Percentiles rank a stretch among this genome's conserved stretches.
Conservation (phyloP, 192 early-diverging fungal genomes). For the Backusella parvicylindrica region DNA sequence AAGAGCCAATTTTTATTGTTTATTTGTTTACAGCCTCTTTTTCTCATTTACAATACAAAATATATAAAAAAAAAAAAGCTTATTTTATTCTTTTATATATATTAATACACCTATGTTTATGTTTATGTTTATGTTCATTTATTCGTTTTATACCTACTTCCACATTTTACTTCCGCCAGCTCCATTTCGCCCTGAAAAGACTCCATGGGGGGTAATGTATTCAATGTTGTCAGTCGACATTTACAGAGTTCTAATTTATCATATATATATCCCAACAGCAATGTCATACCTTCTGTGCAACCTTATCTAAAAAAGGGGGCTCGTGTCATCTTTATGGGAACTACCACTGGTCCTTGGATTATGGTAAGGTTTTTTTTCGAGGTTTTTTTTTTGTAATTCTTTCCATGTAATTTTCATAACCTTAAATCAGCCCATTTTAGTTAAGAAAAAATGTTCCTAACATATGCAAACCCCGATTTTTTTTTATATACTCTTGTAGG, state of each 20-base stretch:
- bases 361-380: constrained; percentile 1
- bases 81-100: not conserved
- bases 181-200: constrained; percentile 15
- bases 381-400: not conserved
- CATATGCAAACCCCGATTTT: not conserved
- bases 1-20: not conserved
- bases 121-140: not conserved
- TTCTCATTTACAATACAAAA: not conserved
- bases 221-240: not conserved
- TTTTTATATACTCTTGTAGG: not conserved
- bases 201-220: constrained; percentile 6
- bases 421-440: not conserved
- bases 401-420: not conserved
- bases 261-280: constrained; percentile 7
- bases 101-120: not conserved
- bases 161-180: not conserved
- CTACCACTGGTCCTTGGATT: constrained; percentile 10
- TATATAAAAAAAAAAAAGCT: not conserved
- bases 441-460: not conserved
- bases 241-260: not conserved
- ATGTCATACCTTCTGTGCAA: not conserved
- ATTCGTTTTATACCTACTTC: not conserved
- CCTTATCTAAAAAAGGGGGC: constrained; percentile 9
- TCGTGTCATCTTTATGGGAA: constrained; percentile 5
- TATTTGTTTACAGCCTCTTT: not conserved